Evolutionary conservation across 495 filamentous ascomycete genomes (phyloP).

Genomic region (Tricharina praecox): DNA sequence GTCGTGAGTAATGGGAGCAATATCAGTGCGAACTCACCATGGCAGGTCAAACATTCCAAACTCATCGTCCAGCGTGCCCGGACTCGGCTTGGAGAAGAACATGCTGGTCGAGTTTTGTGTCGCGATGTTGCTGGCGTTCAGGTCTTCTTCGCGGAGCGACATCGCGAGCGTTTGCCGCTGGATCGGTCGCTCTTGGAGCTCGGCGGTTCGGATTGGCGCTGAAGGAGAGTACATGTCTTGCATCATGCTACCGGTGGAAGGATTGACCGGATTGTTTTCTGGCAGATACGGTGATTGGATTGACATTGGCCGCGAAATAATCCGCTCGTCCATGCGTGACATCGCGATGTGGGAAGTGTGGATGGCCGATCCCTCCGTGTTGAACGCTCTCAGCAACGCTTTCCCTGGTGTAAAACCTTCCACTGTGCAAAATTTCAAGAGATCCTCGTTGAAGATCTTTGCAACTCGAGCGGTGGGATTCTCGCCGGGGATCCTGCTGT

Average conservation of each 20-base stretch:
- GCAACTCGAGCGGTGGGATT: neutral
- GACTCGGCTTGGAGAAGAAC: slow-evolving; percentile 10
- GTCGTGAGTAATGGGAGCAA: no score
- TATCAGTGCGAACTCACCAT: slow-evolving; percentile 9
- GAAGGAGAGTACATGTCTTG: neutral
- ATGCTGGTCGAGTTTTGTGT: neutral
- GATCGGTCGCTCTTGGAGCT: neutral
- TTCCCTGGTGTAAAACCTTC: neutral
- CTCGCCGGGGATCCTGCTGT: no score
- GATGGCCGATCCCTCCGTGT: no score
- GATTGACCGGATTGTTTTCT: no score
- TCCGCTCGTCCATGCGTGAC: no score
- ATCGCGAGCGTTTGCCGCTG: neutral
- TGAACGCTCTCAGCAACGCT: neutral
- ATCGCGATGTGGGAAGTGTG: no score
- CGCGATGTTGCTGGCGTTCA: slow-evolving; percentile 4
- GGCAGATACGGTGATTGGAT: no score
- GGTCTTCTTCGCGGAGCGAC: slow-evolving; percentile 3
- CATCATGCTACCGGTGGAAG: neutral
- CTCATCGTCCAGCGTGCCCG: slow-evolving; percentile 15
- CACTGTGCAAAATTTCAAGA: neutral
- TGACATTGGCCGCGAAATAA: no score
- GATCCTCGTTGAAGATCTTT: neutral
- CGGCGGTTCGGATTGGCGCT: neutral
- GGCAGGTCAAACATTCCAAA: slow-evolving; percentile 16